Percentiles rank a stretch among this genome's conserved stretches.
Conservation (phyloP, 2,329 filamentous ascomycete genomes). For the Fulvia fulva region DNA sequence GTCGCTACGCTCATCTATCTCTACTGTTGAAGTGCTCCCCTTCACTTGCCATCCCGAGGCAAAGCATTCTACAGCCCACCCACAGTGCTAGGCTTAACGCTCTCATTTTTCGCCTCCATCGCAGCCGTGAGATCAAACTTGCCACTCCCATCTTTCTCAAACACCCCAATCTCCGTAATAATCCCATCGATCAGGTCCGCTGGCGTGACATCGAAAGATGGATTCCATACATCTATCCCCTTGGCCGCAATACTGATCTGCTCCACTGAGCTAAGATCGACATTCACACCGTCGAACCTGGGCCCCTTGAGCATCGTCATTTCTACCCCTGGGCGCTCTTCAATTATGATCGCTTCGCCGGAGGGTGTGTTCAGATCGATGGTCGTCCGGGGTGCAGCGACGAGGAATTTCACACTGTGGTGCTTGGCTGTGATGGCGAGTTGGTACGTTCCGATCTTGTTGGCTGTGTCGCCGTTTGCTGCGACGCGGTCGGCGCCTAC, state of each 20-base stretch:
- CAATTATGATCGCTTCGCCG: conserved; percentile 80
- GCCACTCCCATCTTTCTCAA: conserved; percentile 70
- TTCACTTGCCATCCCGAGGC: too few species aligned
- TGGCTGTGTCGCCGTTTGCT: conserved; percentile 94
- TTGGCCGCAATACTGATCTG: conserved; percentile 74
- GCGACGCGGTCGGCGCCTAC: conserved; percentile 94
- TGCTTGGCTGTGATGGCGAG: conserved; percentile 84
- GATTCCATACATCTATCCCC: conserved; percentile 88
- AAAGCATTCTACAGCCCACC: conserved; percentile 25
- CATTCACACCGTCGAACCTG: conserved; percentile 54
- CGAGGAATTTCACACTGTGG: conserved; percentile 89
- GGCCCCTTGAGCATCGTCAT: conserved; percentile 81
- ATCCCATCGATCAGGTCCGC: conserved; percentile 85
- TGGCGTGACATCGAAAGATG: conserved; percentile 93
- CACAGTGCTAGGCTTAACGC: conserved; percentile 32
- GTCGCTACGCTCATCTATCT: not conserved
- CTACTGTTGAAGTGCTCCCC: not conserved
- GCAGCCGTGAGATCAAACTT: conserved; percentile 53
- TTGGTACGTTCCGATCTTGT: conserved; percentile 95
- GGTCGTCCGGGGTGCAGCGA: conserved; percentile 90
- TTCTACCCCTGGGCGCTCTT: conserved; percentile 77
- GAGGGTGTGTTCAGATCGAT: conserved; percentile 79
- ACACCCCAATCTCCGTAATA: conserved; percentile 85
- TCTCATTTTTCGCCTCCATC: conserved; percentile 32
- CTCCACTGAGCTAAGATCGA: conserved; percentile 62